Evolutionary conservation across 345 rosid species (phyloP), one percentile per base, ranked within the genome.

Genomic region (Lagerstroemia speciosa): DNA sequence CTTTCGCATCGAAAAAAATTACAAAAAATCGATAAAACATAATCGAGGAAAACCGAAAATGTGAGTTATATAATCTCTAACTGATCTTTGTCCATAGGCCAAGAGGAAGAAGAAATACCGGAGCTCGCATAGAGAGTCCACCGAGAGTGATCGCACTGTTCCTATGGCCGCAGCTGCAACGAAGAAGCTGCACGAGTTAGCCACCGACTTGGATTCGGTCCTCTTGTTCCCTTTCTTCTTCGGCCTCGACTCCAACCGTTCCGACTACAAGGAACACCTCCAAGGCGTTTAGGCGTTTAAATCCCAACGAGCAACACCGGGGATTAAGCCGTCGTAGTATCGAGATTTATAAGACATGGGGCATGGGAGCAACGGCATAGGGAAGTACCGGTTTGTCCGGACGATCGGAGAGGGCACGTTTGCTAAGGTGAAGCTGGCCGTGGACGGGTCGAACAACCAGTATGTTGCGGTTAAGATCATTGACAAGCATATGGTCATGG

Each of bases 381-480:
- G 97, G 0, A 90, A 89, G 81, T 93, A 89, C 48, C 79, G 72
- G 75, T 79, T 91, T 17, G 74, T 90, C 20, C 76, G 94, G 67
- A 86, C 87, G 7, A 87, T 93, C 22, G 98, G 97, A 24, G 97
- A 87, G 74, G 98, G 97, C 61, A 84, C 83, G 62, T 93, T 89
- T 67, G 96, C 97, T 5, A 93, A 93, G 82, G 98, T 93, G 36
- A 93, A 91, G 83, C 82, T 91, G 6, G 97, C 88, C 8, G 77
- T 86, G 30, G 88, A 93, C 74, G 84, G 83, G 78, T 78, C 86
- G 33, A 85, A 75, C 62, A 83, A 81, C 60, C 80, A 72, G 14
- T 34, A 79, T 33, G 91, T 87, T 19, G 97, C 97, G 20, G 79
- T 93, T 79, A 93, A 93, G 79, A 81, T 93, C 77, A 86, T 93